phyloP scores from a whole-genome alignment of 2,329 filamentous ascomycete genomes.

The Sporothrix inflata region DNA sequence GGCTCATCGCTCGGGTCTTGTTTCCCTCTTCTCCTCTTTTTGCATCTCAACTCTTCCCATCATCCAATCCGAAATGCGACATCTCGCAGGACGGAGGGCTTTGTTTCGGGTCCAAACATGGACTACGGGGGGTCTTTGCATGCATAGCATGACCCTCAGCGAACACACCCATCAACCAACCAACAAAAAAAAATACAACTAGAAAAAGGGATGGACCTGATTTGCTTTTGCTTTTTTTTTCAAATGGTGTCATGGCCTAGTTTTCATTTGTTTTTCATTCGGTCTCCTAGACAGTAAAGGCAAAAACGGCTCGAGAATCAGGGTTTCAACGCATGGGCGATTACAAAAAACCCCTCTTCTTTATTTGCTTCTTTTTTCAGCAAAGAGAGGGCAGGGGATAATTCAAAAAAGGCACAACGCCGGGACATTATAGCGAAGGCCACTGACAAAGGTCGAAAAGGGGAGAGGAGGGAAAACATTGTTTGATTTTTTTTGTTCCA shows the following conservation, averaged over 20 bases:
- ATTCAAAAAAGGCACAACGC: not conserved
- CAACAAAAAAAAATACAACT: not conserved
- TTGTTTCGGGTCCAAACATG: not conserved
- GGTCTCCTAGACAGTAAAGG: slow-evolving; percentile 2
- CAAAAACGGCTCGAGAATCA: not conserved
- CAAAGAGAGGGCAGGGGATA: not conserved
- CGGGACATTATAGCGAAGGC: not conserved
- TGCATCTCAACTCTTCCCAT: not conserved
- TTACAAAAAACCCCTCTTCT: not conserved
- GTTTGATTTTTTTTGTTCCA: not conserved
- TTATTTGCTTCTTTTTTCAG: slow-evolving; percentile 15
- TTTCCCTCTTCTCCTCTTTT: not conserved
- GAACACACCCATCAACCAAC: not conserved
- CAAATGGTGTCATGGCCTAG: not conserved
- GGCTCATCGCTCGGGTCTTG: not conserved
- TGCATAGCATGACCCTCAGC: not conserved
- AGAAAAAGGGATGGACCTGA: not conserved
- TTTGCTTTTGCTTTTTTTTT: not conserved
- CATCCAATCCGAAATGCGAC: not conserved
- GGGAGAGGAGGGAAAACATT: not conserved
- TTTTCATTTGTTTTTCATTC: slow-evolving; percentile 6
- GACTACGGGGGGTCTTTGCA: not conserved
- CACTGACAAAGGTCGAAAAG: not conserved
- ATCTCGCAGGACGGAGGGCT: not conserved
- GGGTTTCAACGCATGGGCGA: not conserved